A percentile compares a stretch with the other conserved stretches of the same genome.
Evolutionary conservation across 2,329 filamentous ascomycete species (phyloP).

Genomic region (Samsoniella hepiali): DNA sequence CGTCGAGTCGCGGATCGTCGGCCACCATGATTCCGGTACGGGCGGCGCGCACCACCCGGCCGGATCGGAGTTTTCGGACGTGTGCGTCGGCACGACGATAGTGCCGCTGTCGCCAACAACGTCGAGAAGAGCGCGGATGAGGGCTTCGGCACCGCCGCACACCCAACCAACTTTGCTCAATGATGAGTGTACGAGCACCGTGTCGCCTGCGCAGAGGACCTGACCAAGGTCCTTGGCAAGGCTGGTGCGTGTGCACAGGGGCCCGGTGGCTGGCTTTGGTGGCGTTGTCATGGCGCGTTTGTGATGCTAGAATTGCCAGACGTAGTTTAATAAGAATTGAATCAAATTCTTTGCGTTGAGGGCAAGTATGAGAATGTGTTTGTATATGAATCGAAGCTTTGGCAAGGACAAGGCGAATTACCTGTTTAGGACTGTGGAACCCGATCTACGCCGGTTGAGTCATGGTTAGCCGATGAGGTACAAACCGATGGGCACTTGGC

Average conservation of each 20-base stretch:
- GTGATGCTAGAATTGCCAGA: background rate
- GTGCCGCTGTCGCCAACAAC: constrained; percentile 22
- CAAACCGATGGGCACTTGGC: no score
- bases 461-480: background rate
- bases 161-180: constrained; percentile 18
- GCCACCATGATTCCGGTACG: constrained; percentile 21
- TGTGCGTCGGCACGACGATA: constrained; percentile 22
- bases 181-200: constrained; percentile 19
- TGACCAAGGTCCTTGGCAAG: background rate
- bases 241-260: constrained; percentile 13
- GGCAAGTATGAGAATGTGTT: background rate
- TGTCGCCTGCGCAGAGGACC: constrained; percentile 15
- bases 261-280: background rate
- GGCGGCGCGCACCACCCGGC: constrained; percentile 20
- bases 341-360: background rate
- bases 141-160: constrained; percentile 20
- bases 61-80: constrained; percentile 22
- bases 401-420: background rate
- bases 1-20: constrained; percentile 20
- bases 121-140: constrained; percentile 19
- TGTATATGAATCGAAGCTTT: background rate
- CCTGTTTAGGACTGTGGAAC: background rate
- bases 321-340: background rate
- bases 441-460: background rate
- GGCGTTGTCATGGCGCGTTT: background rate